Base-by-base conservation (phyloP, 805 yeast genomes). In the Tetrapisispora fleetii region DNA sequence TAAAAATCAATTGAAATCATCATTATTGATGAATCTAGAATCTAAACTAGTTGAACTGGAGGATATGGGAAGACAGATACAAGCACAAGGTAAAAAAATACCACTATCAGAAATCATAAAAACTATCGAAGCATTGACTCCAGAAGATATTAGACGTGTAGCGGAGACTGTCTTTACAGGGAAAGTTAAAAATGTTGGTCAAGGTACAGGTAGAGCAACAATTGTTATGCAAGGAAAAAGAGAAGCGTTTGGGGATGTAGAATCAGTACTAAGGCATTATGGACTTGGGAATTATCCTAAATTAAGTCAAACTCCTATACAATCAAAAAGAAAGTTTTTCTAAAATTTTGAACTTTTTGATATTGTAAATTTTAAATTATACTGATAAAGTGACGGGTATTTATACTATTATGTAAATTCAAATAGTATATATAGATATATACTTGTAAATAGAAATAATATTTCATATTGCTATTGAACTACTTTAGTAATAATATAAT, bases 11-110 rank as follows among this genome's bases (percentile, higher is more conserved):
- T 76, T 93, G 51, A 80, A 86, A 40, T 81, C 93, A 3, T 84
- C 95, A 8, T 71, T 93, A 50, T 73, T 91, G 64, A 91, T 91
- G 96, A 91, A 90, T 59, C 75, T 90, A 43, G 99, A 93, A 66
- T 82, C 93, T 54, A 88, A 85, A 63, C 76, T 91, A 74, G 95
- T 95, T n/a, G 90, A 87, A 60, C 72, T 93, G 48, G 99, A 93
- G 67, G 99, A 93, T 60, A 74, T 90, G 68, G 98, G 98, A 14
- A 80, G 98, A 66, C 99, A 93, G 66, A 80, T 93, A 24, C 95
- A 86, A 66, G 79, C 86, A 42, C 88, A 85, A 62, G 87, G 88
- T 40, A 77, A 76, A 54, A 78, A 85, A 54, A 77, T 90, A 9
- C 79, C 85, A 14, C 82, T 88, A 9, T 69, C 73, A 33, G 95